phyloP scores from a whole-genome alignment of 345 rosid genomes.

The Boechera divaricarpa region DNA sequence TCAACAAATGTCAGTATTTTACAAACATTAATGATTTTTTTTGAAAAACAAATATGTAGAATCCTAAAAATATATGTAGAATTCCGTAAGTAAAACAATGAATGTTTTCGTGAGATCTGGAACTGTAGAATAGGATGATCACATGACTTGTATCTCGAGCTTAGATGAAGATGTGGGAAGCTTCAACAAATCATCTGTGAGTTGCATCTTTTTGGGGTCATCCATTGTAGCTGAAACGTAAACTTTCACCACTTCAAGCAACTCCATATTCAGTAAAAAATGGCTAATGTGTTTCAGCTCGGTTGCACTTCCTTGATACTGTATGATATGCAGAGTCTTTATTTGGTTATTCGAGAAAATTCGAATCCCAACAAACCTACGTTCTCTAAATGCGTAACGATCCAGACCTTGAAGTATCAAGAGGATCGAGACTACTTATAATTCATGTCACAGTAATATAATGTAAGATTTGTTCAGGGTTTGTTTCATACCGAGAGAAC shows the following conservation, averaged over 20 bases:
- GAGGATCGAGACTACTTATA: neutral
- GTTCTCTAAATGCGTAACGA: neutral
- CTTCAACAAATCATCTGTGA: neutral
- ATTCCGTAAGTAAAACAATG: too few species aligned
- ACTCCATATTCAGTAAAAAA: neutral
- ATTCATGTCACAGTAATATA: neutral
- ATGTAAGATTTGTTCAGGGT: neutral
- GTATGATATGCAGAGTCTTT: neutral
- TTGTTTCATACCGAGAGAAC: neutral
- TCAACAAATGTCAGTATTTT: too few species aligned
- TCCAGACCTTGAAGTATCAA: neutral
- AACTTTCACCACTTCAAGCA: neutral
- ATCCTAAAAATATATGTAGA: too few species aligned
- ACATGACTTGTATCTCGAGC: neutral
- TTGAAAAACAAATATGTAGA: too few species aligned
- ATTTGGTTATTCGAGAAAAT: neutral
- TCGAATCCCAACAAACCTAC: neutral
- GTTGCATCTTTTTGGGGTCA: neutral
- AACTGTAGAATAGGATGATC: neutral
- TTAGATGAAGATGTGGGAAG: neutral
- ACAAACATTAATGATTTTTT: too few species aligned
- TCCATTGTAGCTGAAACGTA: neutral
- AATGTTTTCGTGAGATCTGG: too few species aligned
- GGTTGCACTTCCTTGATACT: neutral
- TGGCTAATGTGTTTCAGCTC: neutral